Percentiles rank a stretch among this genome's conserved stretches.
Conservation (phyloP, 139 green algal species). For the Chlorella sp. region DNA sequence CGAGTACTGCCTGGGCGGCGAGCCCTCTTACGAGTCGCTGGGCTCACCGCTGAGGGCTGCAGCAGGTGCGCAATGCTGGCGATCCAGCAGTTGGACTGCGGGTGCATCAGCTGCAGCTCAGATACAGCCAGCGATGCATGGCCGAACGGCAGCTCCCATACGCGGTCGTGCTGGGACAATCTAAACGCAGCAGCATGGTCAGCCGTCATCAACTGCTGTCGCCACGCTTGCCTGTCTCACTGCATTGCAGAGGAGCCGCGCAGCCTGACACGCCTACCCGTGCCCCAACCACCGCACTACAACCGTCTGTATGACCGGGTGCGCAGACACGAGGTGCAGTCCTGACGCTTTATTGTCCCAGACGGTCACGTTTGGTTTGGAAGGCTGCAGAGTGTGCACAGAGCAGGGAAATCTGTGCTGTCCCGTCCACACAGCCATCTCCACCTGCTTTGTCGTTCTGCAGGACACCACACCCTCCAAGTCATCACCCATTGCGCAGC, state of each 20-base stretch:
- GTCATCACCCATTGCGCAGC: constrained; percentile 7
- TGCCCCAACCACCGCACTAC: not conserved
- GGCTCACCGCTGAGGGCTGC: not conserved
- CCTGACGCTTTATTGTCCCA: not conserved
- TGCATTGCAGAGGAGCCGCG: not conserved
- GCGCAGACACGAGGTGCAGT: not conserved
- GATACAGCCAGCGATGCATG: too few relatives aligned
- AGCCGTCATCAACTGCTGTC: not conserved
- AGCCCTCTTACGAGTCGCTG: too few relatives aligned
- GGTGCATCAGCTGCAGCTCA: too few relatives aligned
- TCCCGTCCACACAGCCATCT: too few relatives aligned
- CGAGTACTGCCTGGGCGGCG: constrained; percentile 1
- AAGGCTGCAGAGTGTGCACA: too few relatives aligned
- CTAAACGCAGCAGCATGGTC: too few relatives aligned
- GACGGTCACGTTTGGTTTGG: not conserved
- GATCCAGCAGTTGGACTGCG: too few relatives aligned
- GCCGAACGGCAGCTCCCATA: too few relatives aligned
- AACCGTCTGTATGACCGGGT: constrained; percentile 14
- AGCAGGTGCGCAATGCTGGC: not conserved
- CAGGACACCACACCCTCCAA: constrained; percentile 19
- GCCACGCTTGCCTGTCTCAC: not conserved
- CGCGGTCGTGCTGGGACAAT: too few relatives aligned
- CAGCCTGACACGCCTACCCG: not conserved
- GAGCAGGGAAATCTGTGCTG: too few relatives aligned
- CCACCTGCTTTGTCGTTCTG: not conserved